Evolutionary conservation across 148 eudicot genomes (phyloP).

Genomic region (Chenopodium album): DNA sequence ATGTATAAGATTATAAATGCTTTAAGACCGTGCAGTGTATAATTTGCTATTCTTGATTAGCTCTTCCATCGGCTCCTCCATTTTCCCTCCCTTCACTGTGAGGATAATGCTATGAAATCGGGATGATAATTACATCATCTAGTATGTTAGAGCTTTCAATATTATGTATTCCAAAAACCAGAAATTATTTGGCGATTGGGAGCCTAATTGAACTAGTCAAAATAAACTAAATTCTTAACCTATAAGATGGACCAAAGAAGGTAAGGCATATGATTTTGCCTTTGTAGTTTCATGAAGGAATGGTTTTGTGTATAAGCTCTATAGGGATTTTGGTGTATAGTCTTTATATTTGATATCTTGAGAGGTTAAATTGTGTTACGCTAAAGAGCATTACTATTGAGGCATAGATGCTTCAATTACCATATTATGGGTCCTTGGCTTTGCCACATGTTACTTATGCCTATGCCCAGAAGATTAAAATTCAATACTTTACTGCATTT

Average conservation of each 20-base stretch:
- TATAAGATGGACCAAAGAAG: no score
- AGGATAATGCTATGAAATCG: background rate
- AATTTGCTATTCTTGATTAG: background rate
- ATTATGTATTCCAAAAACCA: background rate
- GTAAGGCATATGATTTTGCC: background rate
- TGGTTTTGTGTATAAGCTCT: background rate
- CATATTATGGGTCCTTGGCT: background rate
- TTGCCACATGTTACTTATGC: background rate
- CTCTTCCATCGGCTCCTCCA: background rate
- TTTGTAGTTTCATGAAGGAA: background rate
- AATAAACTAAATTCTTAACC: no score
- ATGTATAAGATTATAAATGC: no score
- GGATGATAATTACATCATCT: background rate
- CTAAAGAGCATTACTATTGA: background rate
- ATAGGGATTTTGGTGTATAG: background rate
- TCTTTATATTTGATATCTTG: background rate
- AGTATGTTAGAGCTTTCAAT: background rate
- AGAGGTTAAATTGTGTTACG: background rate
- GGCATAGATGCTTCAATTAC: background rate
- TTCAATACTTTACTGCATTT: background rate
- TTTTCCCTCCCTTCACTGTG: no score
- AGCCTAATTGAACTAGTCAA: background rate
- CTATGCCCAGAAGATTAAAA: background rate
- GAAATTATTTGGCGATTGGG: background rate
- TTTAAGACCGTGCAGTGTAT: no score